phyloP scores from a whole-genome alignment of 176 grass and related monocot species.

The Phyllostachys edulis region DNA sequence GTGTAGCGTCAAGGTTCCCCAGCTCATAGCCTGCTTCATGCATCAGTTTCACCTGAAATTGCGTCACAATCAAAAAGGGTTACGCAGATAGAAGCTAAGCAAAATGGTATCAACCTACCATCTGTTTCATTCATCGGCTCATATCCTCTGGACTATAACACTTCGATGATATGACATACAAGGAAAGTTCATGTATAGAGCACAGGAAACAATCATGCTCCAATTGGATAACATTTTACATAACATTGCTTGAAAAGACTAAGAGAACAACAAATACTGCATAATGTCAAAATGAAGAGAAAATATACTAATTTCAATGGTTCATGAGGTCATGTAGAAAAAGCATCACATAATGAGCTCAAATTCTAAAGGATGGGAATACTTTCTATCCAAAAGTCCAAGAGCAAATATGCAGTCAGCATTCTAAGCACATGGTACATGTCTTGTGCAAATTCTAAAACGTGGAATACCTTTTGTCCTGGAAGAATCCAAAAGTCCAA shows the following conservation, averaged over 20 bases:
- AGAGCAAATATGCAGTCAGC: conserved; percentile 22
- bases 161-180: neutral
- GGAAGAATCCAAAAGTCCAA: conserved; percentile 23
- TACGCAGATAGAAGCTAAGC: neutral
- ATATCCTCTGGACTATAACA: neutral
- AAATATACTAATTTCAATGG: conserved; percentile 7
- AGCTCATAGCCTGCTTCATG: conserved; percentile 88
- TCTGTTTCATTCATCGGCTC: neutral
- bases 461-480: conserved; percentile 28
- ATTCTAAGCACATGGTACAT: conserved; percentile 36
- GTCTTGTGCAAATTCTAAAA: conserved; percentile 39
- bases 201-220: neutral
- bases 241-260: neutral
- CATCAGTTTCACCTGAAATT: conserved; percentile 91
- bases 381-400: conserved; percentile 21
- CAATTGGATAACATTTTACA: neutral
- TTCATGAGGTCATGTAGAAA: conserved; percentile 9
- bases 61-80: neutral
- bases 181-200: neutral
- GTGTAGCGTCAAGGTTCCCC: conserved; percentile 88
- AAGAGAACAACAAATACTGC: neutral
- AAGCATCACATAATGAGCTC: neutral
- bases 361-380: conserved; percentile 30
- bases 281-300: neutral
- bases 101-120: conserved; percentile 7